These are phyloP conservation scores for Globisporangium nodosum DNA, from an alignment of 352 stramenopile species.

Conservation along the genomic window DNA sequence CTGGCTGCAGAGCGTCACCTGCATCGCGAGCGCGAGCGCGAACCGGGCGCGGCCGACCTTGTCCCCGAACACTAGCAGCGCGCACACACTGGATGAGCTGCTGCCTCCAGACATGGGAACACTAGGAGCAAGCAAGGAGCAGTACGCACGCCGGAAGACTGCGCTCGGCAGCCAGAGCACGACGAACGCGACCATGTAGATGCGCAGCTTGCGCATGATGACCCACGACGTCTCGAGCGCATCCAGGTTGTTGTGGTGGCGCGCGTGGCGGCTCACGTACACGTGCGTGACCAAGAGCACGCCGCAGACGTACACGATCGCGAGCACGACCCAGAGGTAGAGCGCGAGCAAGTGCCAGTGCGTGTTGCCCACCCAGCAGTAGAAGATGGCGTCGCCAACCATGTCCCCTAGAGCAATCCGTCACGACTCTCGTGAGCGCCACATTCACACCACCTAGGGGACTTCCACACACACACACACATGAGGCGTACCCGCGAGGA, in stretches of 20 bases:
- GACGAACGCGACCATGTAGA: slow-evolving; percentile 71
- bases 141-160: slow-evolving; percentile 49
- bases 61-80: slow-evolving; percentile 38
- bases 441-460: not conserved
- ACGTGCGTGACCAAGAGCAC: slow-evolving; percentile 60
- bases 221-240: slow-evolving; percentile 54
- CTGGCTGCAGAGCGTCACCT: slow-evolving; percentile 53
- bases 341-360: slow-evolving; percentile 46
- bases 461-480: not conserved
- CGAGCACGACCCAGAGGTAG: slow-evolving; percentile 60
- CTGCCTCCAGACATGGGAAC: no score
- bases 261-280: slow-evolving; percentile 34
- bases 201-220: slow-evolving; percentile 56
- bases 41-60: slow-evolving; percentile 39
- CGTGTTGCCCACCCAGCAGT: slow-evolving; percentile 64
- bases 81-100: slow-evolving; percentile 4
- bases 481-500: slow-evolving; percentile 24
- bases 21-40: slow-evolving; percentile 53
- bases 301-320: slow-evolving; percentile 61
- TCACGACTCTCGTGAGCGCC: not conserved
- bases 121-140: not conserved
- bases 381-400: slow-evolving; percentile 52
- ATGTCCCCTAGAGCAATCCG: slow-evolving; percentile 9
- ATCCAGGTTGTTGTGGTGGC: slow-evolving; percentile 50
- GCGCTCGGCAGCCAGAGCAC: slow-evolving; percentile 61